These are phyloP conservation scores for Monosporascus sp. DNA, from an alignment of 2,329 filamentous ascomycete species.

Conservation along the genomic window DNA sequence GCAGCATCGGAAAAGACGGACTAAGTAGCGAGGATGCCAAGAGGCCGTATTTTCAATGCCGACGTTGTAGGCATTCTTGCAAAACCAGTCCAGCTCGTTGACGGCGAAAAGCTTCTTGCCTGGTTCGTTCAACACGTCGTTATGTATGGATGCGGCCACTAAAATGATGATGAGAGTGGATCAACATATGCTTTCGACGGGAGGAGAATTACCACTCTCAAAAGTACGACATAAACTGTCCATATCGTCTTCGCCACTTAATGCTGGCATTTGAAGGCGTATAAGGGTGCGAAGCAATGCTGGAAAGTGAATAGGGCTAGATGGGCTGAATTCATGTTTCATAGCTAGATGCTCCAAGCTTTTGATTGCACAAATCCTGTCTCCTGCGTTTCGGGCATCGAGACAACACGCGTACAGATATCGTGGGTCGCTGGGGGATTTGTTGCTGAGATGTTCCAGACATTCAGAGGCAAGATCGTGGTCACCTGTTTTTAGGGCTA, in stretches of 20 bases:
- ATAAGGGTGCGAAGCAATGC: slow-evolving; percentile 61
- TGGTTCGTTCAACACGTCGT: slow-evolving; percentile 32
- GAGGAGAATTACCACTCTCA: slow-evolving; percentile 33
- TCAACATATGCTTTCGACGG: slow-evolving; percentile 1
- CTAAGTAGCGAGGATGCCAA: slow-evolving; percentile 49
- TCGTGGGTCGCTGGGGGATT: slow-evolving; percentile 48
- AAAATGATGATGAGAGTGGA: slow-evolving; percentile 7
- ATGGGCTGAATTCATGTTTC: slow-evolving; percentile 43
- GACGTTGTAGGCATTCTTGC: slow-evolving; percentile 75
- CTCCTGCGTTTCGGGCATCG: slow-evolving; percentile 64
- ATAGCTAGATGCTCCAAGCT: slow-evolving; percentile 58
- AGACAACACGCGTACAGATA: slow-evolving; percentile 76
- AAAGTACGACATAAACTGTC: slow-evolving; percentile 52
- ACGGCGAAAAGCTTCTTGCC: slow-evolving; percentile 51
- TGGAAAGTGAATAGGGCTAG: slow-evolving; percentile 52
- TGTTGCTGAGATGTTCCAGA: slow-evolving; percentile 55
- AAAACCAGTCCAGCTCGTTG: slow-evolving; percentile 77
- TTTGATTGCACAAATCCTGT: slow-evolving; percentile 54
- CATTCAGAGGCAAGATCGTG: slow-evolving; percentile 56
- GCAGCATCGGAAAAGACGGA: slow-evolving; percentile 53
- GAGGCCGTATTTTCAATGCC: slow-evolving; percentile 55
- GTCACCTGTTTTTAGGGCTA: slow-evolving; percentile 58
- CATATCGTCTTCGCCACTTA: slow-evolving; percentile 29
- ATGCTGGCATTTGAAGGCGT: slow-evolving; percentile 40
- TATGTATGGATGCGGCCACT: slow-evolving; percentile 38